Conservation (phyloP, 2,329 filamentous ascomycete species). For the Microcera coccophila region DNA sequence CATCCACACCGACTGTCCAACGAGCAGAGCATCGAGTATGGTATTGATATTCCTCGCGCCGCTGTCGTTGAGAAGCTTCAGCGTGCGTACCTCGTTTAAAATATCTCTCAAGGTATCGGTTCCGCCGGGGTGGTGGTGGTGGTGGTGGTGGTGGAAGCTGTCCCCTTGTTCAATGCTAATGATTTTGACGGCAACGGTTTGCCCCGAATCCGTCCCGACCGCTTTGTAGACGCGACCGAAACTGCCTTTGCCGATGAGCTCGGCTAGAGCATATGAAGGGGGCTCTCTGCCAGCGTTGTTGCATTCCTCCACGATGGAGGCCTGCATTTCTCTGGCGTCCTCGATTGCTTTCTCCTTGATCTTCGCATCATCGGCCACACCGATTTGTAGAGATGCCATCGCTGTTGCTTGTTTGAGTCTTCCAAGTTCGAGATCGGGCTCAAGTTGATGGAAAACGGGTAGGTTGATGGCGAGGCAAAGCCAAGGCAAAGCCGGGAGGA, state of each 20-base stretch:
- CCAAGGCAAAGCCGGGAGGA: too few relatives aligned
- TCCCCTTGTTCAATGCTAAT: slow-evolving; percentile 80
- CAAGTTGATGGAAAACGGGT: too few relatives aligned
- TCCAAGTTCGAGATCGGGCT: too few relatives aligned
- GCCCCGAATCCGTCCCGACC: slow-evolving; percentile 40
- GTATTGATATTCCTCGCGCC: slow-evolving; percentile 77
- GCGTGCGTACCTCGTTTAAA: slow-evolving; percentile 63
- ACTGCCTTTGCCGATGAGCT: slow-evolving; percentile 71
- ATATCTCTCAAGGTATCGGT: slow-evolving; percentile 67
- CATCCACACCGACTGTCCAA: slow-evolving; percentile 81
- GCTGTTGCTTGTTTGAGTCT: too few relatives aligned
- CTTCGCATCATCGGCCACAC: slow-evolving; percentile 40
- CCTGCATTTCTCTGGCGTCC: slow-evolving; percentile 68
- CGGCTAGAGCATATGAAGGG: slow-evolving; percentile 64
- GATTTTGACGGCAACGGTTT: slow-evolving; percentile 73
- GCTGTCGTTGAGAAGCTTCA: slow-evolving; percentile 69
- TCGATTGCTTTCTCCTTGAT: slow-evolving; percentile 60
- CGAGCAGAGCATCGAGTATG: slow-evolving; percentile 72
- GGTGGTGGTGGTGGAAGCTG: slow-evolving; percentile 59
- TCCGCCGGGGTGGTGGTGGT: too few relatives aligned
- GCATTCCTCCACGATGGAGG: slow-evolving; percentile 58
- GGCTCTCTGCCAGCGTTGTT: slow-evolving; percentile 55
- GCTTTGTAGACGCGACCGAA: slow-evolving; percentile 73
- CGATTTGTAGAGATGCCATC: slow-evolving; percentile 41
- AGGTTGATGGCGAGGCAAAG: too few relatives aligned